Base-by-base conservation (phyloP, 306 rosid genomes). In the Cicer bijugum region DNA sequence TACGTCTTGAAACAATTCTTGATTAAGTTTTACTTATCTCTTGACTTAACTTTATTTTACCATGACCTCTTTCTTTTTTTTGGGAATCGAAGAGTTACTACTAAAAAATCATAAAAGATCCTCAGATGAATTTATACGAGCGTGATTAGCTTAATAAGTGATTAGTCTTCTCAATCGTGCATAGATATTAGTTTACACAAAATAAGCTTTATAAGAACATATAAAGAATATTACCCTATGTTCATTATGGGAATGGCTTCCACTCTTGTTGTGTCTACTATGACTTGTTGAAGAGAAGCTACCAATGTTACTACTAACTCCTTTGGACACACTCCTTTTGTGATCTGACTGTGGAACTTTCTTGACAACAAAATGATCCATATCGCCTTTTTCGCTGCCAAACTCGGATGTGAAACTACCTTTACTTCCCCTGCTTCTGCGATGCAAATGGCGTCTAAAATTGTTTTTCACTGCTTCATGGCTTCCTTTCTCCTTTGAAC, bases 251-350 rank as follows among this genome's bases (percentile, higher is more conserved):
- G 83, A 80, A 69, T 63, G 19, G 35, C 48, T 59, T 58, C 28
- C 17, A 57, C 45, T 46, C 43, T 0, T 59, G 51, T 74, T 50
- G 51, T 74, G 69, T 57, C 50, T 67, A 39, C 20, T 75, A 6
- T 67, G 71, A 47, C 20, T 80, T 4, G 83, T 65, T 6, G 83
- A 79, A 73, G 79, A 74, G 75, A 67, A 74, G 58, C 75, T 48
- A 44, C 74, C 23, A 15, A 9, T 47, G 62, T 35, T 45, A 9
- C 52, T 64, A 4, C 44, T 63, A 8, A 44, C 59, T 51, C 58
- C 72, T 62, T 78, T 78, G 37, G 77, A 48, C 57, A 61, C 40
- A 71, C 33, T 64, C 39, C 74, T 72, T 45, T 44, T 72, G 17
- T 75, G 9, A 67, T 33, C 44, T 59, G 65, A 59, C 35, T 33